phyloP scores from a whole-genome alignment of 2,329 filamentous ascomycete species.

The Monilinia laxa region DNA sequence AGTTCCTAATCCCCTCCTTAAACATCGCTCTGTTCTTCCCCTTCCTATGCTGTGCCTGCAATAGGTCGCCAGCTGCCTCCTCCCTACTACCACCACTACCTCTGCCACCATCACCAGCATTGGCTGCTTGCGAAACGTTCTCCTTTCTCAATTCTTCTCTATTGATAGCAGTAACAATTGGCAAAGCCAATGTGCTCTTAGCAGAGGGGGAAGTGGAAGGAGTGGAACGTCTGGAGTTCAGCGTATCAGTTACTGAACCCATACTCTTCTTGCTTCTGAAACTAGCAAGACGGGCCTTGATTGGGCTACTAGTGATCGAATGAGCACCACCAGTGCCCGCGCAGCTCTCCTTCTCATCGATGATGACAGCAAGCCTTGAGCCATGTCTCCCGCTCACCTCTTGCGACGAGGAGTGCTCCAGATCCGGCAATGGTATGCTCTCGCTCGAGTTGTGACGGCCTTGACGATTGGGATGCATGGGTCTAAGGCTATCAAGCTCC shows the following conservation, averaged over 20 bases:
- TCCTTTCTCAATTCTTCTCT: conserved; percentile 35
- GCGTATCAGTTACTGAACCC: conserved; percentile 28
- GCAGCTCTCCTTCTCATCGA: conserved; percentile 38
- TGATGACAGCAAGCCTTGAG: conserved; percentile 36
- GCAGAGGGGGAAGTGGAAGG: conserved; percentile 34
- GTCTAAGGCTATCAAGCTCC: conserved; percentile 27
- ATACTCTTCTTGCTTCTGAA: conserved; percentile 33
- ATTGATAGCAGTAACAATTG: conserved; percentile 26
- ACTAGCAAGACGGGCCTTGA: conserved; percentile 32
- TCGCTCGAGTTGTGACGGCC: conserved; percentile 28
- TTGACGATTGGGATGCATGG: conserved; percentile 23
- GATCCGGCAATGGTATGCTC: conserved; percentile 22
- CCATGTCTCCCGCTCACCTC: neutral
- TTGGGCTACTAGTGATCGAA: neutral
- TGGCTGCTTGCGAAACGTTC: conserved; percentile 16
- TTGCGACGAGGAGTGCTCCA: conserved; percentile 27
- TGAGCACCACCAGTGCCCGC: conserved; percentile 28
- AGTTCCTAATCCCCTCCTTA: conserved; percentile 35
- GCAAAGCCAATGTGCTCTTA: conserved; percentile 31
- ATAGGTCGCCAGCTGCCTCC: conserved; percentile 20
- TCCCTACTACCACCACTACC: conserved; percentile 17
- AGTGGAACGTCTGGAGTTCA: conserved; percentile 26
- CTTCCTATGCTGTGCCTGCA: conserved; percentile 27
- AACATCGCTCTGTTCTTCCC: conserved; percentile 31
- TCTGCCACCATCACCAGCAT: conserved; percentile 23